Percentiles rank a stretch among this genome's conserved stretches.
phyloP scores from a whole-genome alignment of 495 filamentous ascomycete genomes.

The Lasiosphaeria ovina region DNA sequence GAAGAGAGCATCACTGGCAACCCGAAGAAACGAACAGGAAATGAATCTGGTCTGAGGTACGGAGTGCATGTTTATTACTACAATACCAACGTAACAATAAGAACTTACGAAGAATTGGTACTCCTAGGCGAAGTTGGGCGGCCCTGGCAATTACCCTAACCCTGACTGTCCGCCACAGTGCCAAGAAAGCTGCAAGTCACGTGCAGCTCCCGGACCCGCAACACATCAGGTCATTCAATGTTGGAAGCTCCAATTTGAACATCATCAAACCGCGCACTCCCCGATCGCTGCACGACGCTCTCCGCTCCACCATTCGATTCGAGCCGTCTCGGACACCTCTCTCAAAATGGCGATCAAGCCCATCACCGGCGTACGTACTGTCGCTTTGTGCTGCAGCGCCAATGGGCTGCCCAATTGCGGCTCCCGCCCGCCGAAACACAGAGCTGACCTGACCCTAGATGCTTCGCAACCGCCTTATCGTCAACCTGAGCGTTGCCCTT shows the following conservation, averaged over 20 bases:
- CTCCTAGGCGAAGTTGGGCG: no score
- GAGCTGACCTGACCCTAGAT: constrained; percentile 38
- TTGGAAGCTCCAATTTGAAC: constrained; percentile 25
- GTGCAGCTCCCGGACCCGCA: constrained; percentile 20
- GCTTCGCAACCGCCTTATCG: constrained; percentile 49
- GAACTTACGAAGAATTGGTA: no score
- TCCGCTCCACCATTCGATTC: constrained; percentile 18
- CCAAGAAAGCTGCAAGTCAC: constrained; percentile 15
- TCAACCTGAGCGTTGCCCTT: constrained; percentile 43
- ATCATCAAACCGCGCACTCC: constrained; percentile 31
- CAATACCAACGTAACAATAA: no score
- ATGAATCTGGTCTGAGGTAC: no score
- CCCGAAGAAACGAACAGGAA: no score
- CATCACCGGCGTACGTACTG: constrained; percentile 27
- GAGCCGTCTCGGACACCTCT: constrained; percentile 7
- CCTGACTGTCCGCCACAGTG: background rate
- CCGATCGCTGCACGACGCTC: constrained; percentile 15
- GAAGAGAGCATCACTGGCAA: no score
- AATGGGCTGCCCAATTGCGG: constrained; percentile 6
- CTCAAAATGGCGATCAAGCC: constrained; percentile 41
- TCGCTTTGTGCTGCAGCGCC: constrained; percentile 16
- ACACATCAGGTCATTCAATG: constrained; percentile 28
- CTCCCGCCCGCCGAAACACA: background rate
- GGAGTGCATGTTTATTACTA: no score
- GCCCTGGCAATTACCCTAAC: no score